phyloP scores from a whole-genome alignment of 2,329 filamentous ascomycete genomes.

The Venturia oleaginea region DNA sequence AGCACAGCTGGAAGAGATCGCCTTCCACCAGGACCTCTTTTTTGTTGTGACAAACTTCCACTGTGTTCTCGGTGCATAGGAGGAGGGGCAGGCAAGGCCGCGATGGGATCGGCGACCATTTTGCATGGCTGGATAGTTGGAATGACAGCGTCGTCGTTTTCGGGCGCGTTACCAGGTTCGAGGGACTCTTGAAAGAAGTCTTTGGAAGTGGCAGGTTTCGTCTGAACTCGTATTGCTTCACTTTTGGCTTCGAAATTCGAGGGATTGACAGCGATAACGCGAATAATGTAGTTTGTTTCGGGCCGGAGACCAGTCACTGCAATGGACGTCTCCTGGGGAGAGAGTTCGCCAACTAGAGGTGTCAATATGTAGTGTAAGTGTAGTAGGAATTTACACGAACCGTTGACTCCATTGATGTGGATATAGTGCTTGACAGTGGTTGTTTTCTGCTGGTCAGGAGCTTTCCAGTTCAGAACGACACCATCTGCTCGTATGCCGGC shows the following conservation, averaged over 20 bases:
- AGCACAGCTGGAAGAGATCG: slow-evolving; percentile 60
- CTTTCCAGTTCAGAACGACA: slow-evolving; percentile 84
- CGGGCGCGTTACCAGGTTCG: slow-evolving; percentile 32
- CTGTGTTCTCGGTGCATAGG: slow-evolving; percentile 58
- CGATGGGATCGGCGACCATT: slow-evolving; percentile 49
- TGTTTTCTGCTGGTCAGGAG: slow-evolving; percentile 50
- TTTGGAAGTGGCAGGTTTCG: slow-evolving; percentile 38
- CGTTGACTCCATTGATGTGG: slow-evolving; percentile 86
- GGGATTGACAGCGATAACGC: slow-evolving; percentile 81
- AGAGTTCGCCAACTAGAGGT: slow-evolving; percentile 68
- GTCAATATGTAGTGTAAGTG: slow-evolving; percentile 3
- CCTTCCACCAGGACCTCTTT: slow-evolving; percentile 62
- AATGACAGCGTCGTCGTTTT: slow-evolving; percentile 30
- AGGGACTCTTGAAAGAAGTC: slow-evolving; percentile 41
- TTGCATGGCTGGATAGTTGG: slow-evolving; percentile 46
- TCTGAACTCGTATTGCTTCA: slow-evolving; percentile 73
- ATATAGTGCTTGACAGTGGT: slow-evolving; percentile 81
- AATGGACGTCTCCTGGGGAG: slow-evolving; percentile 73
- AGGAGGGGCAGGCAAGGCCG: slow-evolving; percentile 52
- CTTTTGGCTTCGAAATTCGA: slow-evolving; percentile 92
- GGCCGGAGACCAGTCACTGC: slow-evolving; percentile 82
- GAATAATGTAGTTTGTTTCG: slow-evolving; percentile 83
- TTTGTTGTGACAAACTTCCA: slow-evolving; percentile 41
- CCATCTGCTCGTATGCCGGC: slow-evolving; percentile 82
- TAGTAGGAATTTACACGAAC: slow-evolving; percentile 39